Evolutionary conservation across 345 rosid species (phyloP).

Genomic region (Garcia nutans): DNA sequence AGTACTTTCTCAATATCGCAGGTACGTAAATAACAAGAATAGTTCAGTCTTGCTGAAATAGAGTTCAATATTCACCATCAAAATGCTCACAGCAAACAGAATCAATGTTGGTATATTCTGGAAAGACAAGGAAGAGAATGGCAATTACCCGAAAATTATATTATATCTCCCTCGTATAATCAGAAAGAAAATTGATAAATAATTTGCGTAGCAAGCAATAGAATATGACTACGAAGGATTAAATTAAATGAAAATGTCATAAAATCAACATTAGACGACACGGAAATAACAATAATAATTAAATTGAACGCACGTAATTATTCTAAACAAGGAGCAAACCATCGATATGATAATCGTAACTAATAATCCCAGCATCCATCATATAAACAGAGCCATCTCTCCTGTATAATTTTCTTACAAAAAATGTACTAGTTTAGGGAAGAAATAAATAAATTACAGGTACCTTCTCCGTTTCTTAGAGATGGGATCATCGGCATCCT

Average conservation of each 20-base stretch:
- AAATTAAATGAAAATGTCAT: neutral
- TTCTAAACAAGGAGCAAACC: neutral
- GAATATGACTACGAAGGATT: no score
- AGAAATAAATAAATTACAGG: conserved; percentile 6
- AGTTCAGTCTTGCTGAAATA: neutral
- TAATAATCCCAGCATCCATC: neutral
- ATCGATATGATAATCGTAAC: neutral
- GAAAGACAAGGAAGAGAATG: no score
- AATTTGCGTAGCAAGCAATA: neutral
- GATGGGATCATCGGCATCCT: conserved; percentile 27
- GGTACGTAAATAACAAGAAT: neutral
- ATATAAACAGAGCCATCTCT: neutral
- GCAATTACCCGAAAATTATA: no score
- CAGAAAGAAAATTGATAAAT: neutral
- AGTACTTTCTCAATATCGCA: neutral
- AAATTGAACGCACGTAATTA: neutral
- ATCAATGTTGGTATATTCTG: neutral
- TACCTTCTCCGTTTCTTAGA: conserved; percentile 60
- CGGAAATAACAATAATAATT: neutral
- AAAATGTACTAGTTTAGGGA: neutral
- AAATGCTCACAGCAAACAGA: neutral
- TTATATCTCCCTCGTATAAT: no score
- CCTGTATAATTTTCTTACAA: neutral
- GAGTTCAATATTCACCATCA: neutral
- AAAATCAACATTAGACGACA: neutral